phyloP scores from a whole-genome alignment of 2,329 filamentous ascomycete genomes.

The Chrysosporium queenslandicum region DNA sequence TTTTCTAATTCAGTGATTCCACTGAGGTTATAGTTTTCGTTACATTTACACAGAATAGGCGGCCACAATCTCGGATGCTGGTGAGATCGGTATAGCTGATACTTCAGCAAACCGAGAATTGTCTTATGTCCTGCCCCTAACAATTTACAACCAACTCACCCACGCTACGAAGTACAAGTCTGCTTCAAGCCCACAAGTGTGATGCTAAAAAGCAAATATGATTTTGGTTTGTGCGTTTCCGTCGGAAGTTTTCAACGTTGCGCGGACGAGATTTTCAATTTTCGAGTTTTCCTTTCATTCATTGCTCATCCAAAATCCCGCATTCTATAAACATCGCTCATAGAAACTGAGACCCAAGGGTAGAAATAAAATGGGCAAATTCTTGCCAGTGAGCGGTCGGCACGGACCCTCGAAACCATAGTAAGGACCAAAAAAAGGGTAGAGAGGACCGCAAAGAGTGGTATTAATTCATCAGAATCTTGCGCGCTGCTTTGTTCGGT shows the following conservation, averaged over 20 bases:
- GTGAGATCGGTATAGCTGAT: too few relatives aligned
- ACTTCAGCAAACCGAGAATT: too few relatives aligned
- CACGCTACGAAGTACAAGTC: too few relatives aligned
- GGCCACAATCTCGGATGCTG: too few relatives aligned
- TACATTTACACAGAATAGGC: too few relatives aligned
- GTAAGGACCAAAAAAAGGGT: background rate
- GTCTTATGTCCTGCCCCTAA: too few relatives aligned
- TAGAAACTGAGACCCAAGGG: background rate
- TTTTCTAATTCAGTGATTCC: background rate
- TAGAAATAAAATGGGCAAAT: background rate
- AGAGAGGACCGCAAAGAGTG: background rate
- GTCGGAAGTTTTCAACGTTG: background rate
- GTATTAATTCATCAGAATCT: conserved; percentile 19
- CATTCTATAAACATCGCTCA: conserved; percentile 2
- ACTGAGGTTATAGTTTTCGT: too few relatives aligned
- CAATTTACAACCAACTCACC: too few relatives aligned
- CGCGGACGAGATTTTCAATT: background rate
- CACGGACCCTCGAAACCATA: conserved; percentile 1
- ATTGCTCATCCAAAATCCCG: conserved; percentile 9
- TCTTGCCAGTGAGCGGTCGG: background rate
- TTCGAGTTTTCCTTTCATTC: conserved; percentile 4
- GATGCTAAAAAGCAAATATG: too few relatives aligned
- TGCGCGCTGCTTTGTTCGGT: conserved; percentile 51
- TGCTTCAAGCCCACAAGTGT: too few relatives aligned
- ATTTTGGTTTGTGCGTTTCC: too few relatives aligned